phyloP scores from a whole-genome alignment of 1,284 basidiomycete genomes.

The Lentinula novae-zelandiae region DNA sequence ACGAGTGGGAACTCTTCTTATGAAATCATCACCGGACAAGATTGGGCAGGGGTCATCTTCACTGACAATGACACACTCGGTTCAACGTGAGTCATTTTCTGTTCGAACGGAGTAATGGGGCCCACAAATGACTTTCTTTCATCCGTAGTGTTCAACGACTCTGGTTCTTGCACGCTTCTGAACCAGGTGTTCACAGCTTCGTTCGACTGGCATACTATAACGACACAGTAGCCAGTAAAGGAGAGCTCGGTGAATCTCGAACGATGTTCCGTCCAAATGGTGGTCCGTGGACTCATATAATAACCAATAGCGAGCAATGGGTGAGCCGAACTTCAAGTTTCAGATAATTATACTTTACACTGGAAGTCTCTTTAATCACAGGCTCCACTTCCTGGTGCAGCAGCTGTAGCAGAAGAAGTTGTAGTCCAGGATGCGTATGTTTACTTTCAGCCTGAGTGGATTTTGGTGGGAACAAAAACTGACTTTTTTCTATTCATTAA shows the following conservation, averaged over 20 bases:
- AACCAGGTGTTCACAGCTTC: conserved; percentile 25
- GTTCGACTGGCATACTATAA: conserved; percentile 24
- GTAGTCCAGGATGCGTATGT: conserved; percentile 25
- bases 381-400: conserved; percentile 22
- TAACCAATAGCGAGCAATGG: conserved; percentile 24
- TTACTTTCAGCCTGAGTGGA: neutral
- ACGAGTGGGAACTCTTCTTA: conserved; percentile 13
- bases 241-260: conserved; percentile 22
- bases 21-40: conserved; percentile 11
- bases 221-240: conserved; percentile 16
- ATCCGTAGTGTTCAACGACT: conserved; percentile 19
- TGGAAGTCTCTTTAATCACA: neutral
- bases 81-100: conserved; percentile 5
- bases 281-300: conserved; percentile 22
- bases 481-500: neutral
- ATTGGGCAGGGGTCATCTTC: conserved; percentile 17
- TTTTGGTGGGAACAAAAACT: neutral
- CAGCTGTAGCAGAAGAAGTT: conserved; percentile 20
- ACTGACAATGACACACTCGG: conserved; percentile 15
- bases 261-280: conserved; percentile 27
- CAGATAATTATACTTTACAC: neutral
- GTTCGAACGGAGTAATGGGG: neutral
- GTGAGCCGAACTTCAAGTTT: neutral
- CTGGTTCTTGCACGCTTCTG: conserved; percentile 25
- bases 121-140: neutral